Evolutionary conservation across 805 yeast species (phyloP).

Genomic region (Millerozyma acaciae): DNA sequence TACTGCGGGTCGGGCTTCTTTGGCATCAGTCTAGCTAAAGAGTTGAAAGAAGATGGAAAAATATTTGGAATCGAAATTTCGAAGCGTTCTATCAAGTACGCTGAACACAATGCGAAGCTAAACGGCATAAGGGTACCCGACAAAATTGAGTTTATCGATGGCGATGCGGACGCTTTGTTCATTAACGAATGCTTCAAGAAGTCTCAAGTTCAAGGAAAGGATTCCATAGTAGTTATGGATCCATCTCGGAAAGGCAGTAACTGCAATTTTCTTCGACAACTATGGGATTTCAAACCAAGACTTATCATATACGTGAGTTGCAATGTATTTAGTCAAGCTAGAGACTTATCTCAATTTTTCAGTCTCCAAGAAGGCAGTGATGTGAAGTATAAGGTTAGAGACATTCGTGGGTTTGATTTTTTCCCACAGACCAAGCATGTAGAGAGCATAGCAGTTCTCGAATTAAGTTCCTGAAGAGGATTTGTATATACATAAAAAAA

Average conservation of each 20-base stretch:
- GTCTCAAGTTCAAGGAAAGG: slow-evolving; percentile 25
- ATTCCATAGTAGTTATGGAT: slow-evolving; percentile 39
- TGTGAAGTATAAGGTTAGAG: slow-evolving; percentile 17
- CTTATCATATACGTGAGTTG: slow-evolving; percentile 41
- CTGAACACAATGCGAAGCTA: slow-evolving; percentile 35
- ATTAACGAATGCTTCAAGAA: slow-evolving; percentile 18
- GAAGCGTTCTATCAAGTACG: slow-evolving; percentile 27
- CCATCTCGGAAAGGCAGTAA: slow-evolving; percentile 44
- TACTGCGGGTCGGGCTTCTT: slow-evolving; percentile 47
- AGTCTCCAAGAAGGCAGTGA: slow-evolving; percentile 14
- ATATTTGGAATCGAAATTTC: slow-evolving; percentile 42
- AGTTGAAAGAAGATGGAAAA: slow-evolving; percentile 24
- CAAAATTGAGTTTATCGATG: slow-evolving; percentile 30
- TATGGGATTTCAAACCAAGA: slow-evolving; percentile 33
- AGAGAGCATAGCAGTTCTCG: slow-evolving; percentile 50
- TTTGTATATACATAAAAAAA: too few relatives aligned
- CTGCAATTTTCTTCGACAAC: slow-evolving; percentile 30
- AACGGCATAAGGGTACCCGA: slow-evolving; percentile 30
- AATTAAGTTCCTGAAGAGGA: too few relatives aligned
- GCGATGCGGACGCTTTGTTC: slow-evolving; percentile 37
- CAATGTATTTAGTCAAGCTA: slow-evolving; percentile 44
- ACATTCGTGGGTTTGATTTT: slow-evolving; percentile 41
- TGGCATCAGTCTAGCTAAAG: slow-evolving; percentile 33
- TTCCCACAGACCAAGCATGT: slow-evolving; percentile 59
- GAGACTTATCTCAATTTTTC: slow-evolving; percentile 34